A percentile compares a stretch with the other conserved stretches of the same genome.
Evolutionary conservation across 768 basidiomycete species (phyloP).

Genomic region (Glaciozyma antarctica): DNA sequence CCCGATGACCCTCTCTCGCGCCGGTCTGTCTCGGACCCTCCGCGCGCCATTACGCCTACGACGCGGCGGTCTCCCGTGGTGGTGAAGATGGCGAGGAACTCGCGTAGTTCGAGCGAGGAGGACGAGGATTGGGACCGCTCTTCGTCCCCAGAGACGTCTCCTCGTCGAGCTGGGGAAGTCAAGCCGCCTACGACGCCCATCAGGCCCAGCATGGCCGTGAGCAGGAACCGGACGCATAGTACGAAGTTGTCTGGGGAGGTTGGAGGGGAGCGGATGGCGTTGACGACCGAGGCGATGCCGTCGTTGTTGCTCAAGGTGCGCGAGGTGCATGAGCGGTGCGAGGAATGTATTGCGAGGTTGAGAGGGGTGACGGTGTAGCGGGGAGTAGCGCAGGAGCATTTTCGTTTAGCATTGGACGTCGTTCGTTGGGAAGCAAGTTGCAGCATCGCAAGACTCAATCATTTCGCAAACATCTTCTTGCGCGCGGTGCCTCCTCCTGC

Average conservation of each 20-base stretch:
- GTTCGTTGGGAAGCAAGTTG: no score
- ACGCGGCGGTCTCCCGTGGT: neutral
- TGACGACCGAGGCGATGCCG: conserved; percentile 30
- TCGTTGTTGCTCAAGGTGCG: conserved; percentile 17
- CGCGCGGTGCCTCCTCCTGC: conserved; percentile 71
- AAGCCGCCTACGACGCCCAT: no score
- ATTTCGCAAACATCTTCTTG: conserved; percentile 66
- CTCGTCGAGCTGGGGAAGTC: neutral
- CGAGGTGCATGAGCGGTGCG: conserved; percentile 18
- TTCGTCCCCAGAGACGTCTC: neutral
- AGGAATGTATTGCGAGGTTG: conserved; percentile 12
- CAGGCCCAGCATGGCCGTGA: neutral
- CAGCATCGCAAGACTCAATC: neutral
- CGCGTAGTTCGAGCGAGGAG: neutral
- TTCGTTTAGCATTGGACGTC: neutral
- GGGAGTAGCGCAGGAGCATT: neutral
- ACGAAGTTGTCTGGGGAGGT: neutral
- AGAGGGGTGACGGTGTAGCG: conserved; percentile 14
- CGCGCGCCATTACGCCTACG: neutral
- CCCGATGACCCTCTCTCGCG: neutral
- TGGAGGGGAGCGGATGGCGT: conserved; percentile 1
- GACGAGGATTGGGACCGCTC: conserved; percentile 6
- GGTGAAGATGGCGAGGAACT: no score
- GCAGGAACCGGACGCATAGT: conserved; percentile 1
- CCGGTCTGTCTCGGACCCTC: conserved; percentile 17